phyloP scores from a whole-genome alignment of 1,139 yeast genomes.

The Diutina mesorugosa region DNA sequence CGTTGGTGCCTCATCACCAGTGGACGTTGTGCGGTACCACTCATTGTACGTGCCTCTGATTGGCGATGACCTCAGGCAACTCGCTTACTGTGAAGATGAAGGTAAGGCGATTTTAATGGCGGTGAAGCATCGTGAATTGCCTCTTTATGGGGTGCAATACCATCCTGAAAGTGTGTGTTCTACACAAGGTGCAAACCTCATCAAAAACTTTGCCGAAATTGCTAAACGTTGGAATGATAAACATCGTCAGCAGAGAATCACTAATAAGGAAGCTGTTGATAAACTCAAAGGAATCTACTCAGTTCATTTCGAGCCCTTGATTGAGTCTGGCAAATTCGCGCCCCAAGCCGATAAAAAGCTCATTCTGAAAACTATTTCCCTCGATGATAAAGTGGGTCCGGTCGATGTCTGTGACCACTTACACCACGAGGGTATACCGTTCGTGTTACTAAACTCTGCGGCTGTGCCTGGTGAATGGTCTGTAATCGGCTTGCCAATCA shows the following conservation, averaged over 20 bases:
- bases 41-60: constrained; percentile 50
- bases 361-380: background rate
- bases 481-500: constrained; percentile 61
- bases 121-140: constrained; percentile 42
- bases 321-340: background rate
- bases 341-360: background rate
- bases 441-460: constrained; percentile 60
- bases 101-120: constrained; percentile 56
- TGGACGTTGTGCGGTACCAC: constrained; percentile 78
- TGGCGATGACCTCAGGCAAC: constrained; percentile 29
- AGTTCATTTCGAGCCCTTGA: background rate
- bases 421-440: constrained; percentile 16
- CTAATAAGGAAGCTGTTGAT: background rate
- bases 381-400: background rate
- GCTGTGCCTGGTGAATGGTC: constrained; percentile 80
- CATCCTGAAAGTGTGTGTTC: constrained; percentile 96
- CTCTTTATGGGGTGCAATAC: constrained; percentile 90
- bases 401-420: constrained; percentile 39
- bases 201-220: constrained; percentile 48
- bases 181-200: constrained; percentile 41
- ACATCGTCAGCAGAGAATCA: background rate
- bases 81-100: constrained; percentile 37
- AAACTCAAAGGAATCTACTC: background rate
- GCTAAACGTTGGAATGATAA: constrained; percentile 21
- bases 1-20: constrained; percentile 11